Evolutionary conservation across 805 yeast species (phyloP), one percentile per base, ranked within the genome.

Genomic region (Myxozyma mucilagina): DNA sequence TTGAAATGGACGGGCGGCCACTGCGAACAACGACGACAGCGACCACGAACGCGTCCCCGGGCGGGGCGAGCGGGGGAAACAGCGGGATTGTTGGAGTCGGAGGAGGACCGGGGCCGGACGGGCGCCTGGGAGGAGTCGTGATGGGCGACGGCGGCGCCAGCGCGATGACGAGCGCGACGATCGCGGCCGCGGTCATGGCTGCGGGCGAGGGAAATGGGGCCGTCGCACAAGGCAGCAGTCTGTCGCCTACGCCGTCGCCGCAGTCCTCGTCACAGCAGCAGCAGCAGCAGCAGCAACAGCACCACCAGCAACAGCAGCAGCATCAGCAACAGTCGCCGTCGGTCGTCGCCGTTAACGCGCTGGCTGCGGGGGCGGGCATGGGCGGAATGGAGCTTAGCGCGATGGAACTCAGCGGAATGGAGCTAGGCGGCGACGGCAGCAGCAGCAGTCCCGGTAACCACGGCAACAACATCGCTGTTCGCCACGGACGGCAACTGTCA

Each of bases 401-500:
- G 29, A 24, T 24, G 29, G 29, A 24, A 24, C 29, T 24, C 29
- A 24, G 29, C 29, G 29, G 29, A 24, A 24, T 24, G 29, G 29
- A 24, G 29, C 29, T 24, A 31, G 50, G 42, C 24, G 35, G 7
- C 45, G 34, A 20, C 53, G 24, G 36, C 53, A 5, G 53, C 42
- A 16, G 7, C 45, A 44, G 54, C 54, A 14, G 45, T 14, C 45
- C 54, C 54, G 38, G 39, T 50, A 18, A 38, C 54, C 36, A 35
- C 54, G 38, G 8, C 47, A 18, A 45, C 45, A 8, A 34, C 24
- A n/a, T 24, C 29, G 29, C 29, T 24, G 29, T 24, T 24, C 39
- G 56, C 31, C 57, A 45, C 54, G 67, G 79, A 45, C 73, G 82
- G 58, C 80, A 81, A 16, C 75, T 87, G 47, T 80, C 85, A 24